phyloP scores from a whole-genome alignment of 2,329 filamentous ascomycete species.

The Pseudogymnoascus sp. region DNA sequence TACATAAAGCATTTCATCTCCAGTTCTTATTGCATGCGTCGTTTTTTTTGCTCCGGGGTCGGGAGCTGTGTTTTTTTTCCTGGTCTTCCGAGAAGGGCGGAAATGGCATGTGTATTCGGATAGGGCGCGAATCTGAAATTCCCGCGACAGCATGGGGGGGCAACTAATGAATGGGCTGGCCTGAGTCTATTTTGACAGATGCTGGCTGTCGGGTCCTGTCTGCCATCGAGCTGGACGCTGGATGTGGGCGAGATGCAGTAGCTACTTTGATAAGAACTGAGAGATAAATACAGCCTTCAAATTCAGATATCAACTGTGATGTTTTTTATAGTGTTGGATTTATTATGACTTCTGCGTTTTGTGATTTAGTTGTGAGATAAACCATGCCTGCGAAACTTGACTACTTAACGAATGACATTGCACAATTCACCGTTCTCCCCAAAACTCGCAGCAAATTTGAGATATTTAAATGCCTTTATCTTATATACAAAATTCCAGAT shows the following conservation, averaged over 20 bases:
- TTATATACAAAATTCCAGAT: slow-evolving; percentile 5
- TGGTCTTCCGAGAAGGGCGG: not conserved
- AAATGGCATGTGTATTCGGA: not conserved
- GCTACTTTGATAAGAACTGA: slow-evolving; percentile 7
- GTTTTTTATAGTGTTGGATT: not conserved
- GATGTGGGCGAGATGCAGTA: not conserved
- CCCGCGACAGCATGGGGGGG: not conserved
- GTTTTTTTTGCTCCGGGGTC: slow-evolving; percentile 5
- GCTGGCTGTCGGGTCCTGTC: not conserved
- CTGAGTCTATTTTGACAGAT: slow-evolving; percentile 1
- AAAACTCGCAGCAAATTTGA: not conserved
- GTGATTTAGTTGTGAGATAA: not conserved
- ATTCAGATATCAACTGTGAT: not conserved
- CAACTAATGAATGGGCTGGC: not conserved
- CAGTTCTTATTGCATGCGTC: slow-evolving; percentile 6
- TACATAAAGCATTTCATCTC: slow-evolving; percentile 4
- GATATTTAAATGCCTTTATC: not conserved
- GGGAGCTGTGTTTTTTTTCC: not conserved
- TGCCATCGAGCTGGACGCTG: slow-evolving; percentile 1
- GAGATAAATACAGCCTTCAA: slow-evolving; percentile 5
- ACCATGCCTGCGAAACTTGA: not conserved
- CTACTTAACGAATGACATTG: not conserved
- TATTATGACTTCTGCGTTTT: not conserved
- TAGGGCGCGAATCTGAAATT: not conserved
- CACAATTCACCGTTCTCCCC: not conserved